Evolutionary conservation across 1,139 yeast species (phyloP).

Genomic region (Kodamaea plutei): DNA sequence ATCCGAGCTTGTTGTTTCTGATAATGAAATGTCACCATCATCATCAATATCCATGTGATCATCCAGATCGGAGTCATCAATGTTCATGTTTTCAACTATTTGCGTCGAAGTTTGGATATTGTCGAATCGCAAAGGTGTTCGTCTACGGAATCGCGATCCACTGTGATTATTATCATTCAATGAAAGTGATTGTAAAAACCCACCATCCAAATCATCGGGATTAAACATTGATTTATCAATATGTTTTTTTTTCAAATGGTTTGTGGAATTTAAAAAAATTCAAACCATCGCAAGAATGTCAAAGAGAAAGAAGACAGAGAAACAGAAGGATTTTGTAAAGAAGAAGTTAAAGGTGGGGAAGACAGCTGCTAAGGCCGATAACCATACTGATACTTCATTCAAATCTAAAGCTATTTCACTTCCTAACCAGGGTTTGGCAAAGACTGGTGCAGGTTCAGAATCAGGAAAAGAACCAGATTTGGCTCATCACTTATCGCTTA

Average conservation of each 20-base stretch:
- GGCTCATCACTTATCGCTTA: constrained; percentile 56
- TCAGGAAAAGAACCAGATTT: constrained; percentile 40
- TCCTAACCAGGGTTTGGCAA: constrained; percentile 49
- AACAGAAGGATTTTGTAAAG: constrained; percentile 72
- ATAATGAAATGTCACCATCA: too few relatives aligned
- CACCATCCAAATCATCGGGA: constrained; percentile 22
- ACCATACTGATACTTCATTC: constrained; percentile 82
- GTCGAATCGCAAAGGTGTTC: too few relatives aligned
- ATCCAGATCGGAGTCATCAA: too few relatives aligned
- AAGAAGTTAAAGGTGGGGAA: constrained; percentile 89
- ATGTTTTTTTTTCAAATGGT: too few relatives aligned
- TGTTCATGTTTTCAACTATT: too few relatives aligned
- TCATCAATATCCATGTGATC: too few relatives aligned
- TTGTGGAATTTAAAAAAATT: too few relatives aligned
- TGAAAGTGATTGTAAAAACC: constrained; percentile 24
- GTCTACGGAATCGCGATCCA: too few relatives aligned
- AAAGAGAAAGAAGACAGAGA: constrained; percentile 58
- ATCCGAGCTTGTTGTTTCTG: too few relatives aligned
- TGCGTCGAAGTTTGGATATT: too few relatives aligned
- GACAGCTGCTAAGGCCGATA: constrained; percentile 62
- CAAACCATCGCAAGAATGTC: constrained; percentile 33
- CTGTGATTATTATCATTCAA: too few relatives aligned
- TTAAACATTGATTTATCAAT: constrained; percentile 2
- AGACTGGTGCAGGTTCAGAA: constrained; percentile 12
- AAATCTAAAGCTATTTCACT: constrained; percentile 67